A percentile compares a stretch with the other conserved stretches of the same genome.
These are phyloP conservation scores for Asparagopsis taxiformis DNA, from an alignment of 31 red algal genomes.

Conservation along the genomic window DNA sequence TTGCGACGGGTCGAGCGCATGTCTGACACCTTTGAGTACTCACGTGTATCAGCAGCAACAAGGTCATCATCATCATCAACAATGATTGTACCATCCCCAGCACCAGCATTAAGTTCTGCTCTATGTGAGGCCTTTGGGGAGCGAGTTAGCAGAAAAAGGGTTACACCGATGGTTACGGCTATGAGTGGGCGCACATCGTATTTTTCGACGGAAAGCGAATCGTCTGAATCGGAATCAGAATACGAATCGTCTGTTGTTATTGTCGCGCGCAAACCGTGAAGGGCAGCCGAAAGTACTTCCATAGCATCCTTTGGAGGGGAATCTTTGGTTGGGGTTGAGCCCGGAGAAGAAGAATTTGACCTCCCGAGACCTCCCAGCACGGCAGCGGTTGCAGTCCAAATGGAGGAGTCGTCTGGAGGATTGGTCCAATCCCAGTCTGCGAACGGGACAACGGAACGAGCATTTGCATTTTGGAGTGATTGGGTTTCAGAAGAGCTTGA, in stretches of 20 bases:
- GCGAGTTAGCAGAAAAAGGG: constrained; percentile 59
- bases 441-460: background rate
- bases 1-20: background rate
- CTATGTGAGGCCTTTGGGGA: constrained; percentile 38
- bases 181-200: constrained; percentile 58
- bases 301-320: constrained; percentile 45
- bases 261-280: constrained; percentile 24
- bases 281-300: constrained; percentile 29
- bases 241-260: background rate
- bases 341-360: too few relatives aligned
- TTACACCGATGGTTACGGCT: constrained; percentile 66
- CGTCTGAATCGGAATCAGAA: background rate
- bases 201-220: constrained; percentile 3
- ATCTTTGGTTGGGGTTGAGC: too few relatives aligned
- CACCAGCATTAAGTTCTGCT: constrained; percentile 27
- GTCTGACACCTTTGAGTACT: constrained; percentile 30
- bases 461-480: constrained; percentile 5
- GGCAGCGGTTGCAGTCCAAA: constrained; percentile 56
- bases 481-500: background rate
- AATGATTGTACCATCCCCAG: constrained; percentile 19
- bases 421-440: constrained; percentile 56
- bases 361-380: constrained; percentile 30
- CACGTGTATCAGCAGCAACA: background rate
- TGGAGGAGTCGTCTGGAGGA: constrained; percentile 41
- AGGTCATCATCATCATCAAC: constrained; percentile 32